Base-by-base conservation (phyloP, 305 asterid species). In the Ruellia speciosa region DNA sequence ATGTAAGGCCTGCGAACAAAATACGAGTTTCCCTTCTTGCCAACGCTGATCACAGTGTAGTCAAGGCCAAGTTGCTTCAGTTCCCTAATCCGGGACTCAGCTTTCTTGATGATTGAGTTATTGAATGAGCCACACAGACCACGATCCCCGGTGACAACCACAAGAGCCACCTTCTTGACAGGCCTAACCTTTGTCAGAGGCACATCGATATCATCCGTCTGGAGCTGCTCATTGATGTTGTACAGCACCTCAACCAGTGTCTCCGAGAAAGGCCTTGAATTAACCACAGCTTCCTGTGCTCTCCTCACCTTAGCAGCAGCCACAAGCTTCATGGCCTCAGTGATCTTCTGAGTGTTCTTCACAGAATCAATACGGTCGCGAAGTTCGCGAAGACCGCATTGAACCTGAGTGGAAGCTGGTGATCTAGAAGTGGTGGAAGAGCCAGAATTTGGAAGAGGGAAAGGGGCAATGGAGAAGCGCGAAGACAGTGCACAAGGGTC, bases 271-370 rank as follows among this genome's bases (percentile, higher is more conserved):
- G 85, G 82, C 1, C 85, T 59, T 14, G 82, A 74, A 18, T 87
- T 87, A 0, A 89, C 93, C 43, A 86, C 97, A 13, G 95, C 97
- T 67, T 90, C 97, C 58, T 90, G 97, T 0, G 97, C 97, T 70
- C 96, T 68, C 7, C 96, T 73, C 56, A 87, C 97, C 72, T 87
- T 90, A 9, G 97, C 97, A 19, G 97, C 97, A 1, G 97, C 96
- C 11, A 90, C 96, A 9, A 89, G 89, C 78, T 89, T 89, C 97
- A 89, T 85, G 62, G 97, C 96, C 75, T 90, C 97, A 0, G 97
- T 90, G 73, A 90, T 87, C 34, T 90, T 90, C 80, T 86, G 92
- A 0, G 97, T 90, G 85, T 87, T 90, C 73, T 81, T 87, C 13
- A 87, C 96, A 0, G 96, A 84, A 0, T 72, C 73, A 47, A 90